phyloP scores from a whole-genome alignment of 495 filamentous ascomycete genomes.

The Aspergillus cavernicola region DNA sequence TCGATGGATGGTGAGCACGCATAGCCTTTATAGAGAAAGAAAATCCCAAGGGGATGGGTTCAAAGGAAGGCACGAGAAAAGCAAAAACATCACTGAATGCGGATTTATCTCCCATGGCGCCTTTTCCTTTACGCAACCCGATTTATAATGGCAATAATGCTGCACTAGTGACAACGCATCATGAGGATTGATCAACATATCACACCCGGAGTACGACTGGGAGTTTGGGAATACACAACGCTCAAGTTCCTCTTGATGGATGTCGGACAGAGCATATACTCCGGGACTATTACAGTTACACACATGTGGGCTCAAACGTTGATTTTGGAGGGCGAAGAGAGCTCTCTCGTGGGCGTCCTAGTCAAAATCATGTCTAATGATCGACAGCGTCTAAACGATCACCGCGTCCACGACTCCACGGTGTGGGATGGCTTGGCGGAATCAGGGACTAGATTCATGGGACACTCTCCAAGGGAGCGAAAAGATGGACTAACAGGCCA shows the following conservation, averaged over 20 bases:
- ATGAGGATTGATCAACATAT: background rate
- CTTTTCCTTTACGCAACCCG: conserved; percentile 8
- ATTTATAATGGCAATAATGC: conserved; percentile 4
- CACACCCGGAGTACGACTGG: background rate
- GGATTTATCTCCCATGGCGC: background rate
- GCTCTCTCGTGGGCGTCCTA: no score
- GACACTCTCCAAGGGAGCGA: no score
- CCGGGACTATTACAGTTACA: no score
- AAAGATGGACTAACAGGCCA: background rate
- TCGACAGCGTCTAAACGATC: conserved; percentile 1
- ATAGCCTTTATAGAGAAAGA: background rate
- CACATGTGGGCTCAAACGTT: no score
- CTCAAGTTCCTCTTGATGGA: no score
- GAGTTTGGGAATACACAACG: no score
- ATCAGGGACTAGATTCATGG: no score
- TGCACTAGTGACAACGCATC: background rate
- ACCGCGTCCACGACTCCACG: no score
- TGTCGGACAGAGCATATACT: no score
- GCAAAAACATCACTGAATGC: background rate
- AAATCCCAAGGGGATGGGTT: background rate
- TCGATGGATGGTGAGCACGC: background rate
- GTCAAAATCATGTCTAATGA: conserved; percentile 6
- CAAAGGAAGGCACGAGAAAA: conserved; percentile 5
- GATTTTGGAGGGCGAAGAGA: no score
- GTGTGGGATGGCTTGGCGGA: conserved; percentile 2